These are phyloP conservation scores for Persicaria tinctoria DNA, from an alignment of 148 eudicot species.

Conservation along the genomic window DNA sequence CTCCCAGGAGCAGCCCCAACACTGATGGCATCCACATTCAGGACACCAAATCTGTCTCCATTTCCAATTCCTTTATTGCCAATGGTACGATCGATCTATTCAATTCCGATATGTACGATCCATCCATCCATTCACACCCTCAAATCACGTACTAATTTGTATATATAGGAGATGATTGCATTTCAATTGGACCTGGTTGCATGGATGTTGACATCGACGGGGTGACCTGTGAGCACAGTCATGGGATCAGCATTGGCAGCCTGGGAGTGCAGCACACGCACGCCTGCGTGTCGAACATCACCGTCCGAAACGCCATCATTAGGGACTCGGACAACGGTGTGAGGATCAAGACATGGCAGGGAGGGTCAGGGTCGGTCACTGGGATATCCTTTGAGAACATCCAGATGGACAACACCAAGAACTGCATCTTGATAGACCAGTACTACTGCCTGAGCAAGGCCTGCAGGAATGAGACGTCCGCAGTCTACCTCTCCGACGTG, in stretches of 20 bases:
- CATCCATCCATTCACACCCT: no score
- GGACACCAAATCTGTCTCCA: constrained; percentile 61
- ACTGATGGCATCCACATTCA: constrained; percentile 91
- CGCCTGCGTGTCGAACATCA: constrained; percentile 85
- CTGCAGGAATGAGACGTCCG: constrained; percentile 76
- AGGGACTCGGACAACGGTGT: constrained; percentile 84
- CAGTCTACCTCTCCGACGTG: constrained; percentile 69
- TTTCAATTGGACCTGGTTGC: constrained; percentile 88
- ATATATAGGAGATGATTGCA: constrained; percentile 83
- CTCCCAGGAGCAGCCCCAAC: constrained; percentile 84
- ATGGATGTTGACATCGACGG: constrained; percentile 70
- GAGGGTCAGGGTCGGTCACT: constrained; percentile 78
- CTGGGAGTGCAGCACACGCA: constrained; percentile 73
- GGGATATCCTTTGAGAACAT: constrained; percentile 64
- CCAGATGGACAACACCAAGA: constrained; percentile 77
- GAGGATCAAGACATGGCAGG: constrained; percentile 97
- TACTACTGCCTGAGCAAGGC: constrained; percentile 74
- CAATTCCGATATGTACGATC: no score
- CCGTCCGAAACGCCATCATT: constrained; percentile 59
- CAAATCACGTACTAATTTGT: not conserved
- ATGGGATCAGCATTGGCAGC: constrained; percentile 98
- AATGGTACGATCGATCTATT: constrained; percentile 40
- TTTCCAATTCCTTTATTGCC: constrained; percentile 72
- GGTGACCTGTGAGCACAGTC: constrained; percentile 87
- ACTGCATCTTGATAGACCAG: constrained; percentile 84